Base-by-base conservation (phyloP, 768 basidiomycete species). In the Boletus sp. region DNA sequence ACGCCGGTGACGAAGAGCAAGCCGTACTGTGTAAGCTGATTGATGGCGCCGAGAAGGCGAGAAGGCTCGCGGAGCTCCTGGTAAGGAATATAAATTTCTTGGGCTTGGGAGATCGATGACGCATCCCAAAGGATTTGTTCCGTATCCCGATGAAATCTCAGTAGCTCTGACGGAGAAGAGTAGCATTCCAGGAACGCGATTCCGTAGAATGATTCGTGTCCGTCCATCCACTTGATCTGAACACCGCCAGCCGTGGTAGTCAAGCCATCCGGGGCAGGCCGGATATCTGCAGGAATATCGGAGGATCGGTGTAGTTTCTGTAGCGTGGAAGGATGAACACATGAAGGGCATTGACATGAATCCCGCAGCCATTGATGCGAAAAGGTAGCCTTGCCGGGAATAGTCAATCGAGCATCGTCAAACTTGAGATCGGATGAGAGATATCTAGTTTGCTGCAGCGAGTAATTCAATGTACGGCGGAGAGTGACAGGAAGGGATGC, bases 291-390 rank as follows among this genome's bases (percentile, higher is more conserved):
- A 0, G 83, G 80, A 24, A 90, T 73, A 62, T 91, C 89, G 0
- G 86, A 85, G 2, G 88, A 83, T 49, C 81, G 75, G 65, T 85
- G 85, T 0, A 93, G 76, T 64, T 91, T 91, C 71, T 98, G 95
- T 3, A 72, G 75, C 0, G 88, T 93, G 4, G 85, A 81, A 0
- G 90, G 86, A 63, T 97, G 90, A 9, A 95, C 71, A 60, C 89
- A 94, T 2, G 74, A 64, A 0, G 83, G 73, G 41, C 89, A 92
- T 55, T 82, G 83, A 63, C 94, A 97, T 0, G 89, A 82, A 65
- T 98, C 94, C 24, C 94, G 85, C 10, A 98, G 81, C 86, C 92
- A 94, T 53, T 84, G 72, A 64, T 82, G 86, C 0, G 89, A 81
- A 61, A 91, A 84, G 10, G 72, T 67, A 29, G 77, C 63, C 18